phyloP scores from a whole-genome alignment of 2,329 filamentous ascomycete species.

The Leptographium wingfieldii region DNA sequence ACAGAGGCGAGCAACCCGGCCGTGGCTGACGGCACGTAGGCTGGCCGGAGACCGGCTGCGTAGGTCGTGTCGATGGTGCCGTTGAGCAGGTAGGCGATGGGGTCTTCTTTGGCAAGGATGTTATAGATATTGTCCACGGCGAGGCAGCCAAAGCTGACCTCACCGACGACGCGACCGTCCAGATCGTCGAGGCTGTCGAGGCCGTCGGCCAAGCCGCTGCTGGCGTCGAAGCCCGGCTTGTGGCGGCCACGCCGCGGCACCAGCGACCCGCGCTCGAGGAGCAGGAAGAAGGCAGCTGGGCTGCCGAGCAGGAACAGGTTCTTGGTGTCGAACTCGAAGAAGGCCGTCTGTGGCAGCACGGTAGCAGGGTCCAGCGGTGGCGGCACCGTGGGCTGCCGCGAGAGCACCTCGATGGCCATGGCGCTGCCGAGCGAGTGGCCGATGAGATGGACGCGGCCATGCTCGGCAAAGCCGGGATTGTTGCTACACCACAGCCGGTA shows the following conservation, averaged over 20 bases:
- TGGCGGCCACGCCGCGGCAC: slow-evolving; percentile 62
- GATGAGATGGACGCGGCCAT: slow-evolving; percentile 80
- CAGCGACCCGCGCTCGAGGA: slow-evolving; percentile 62
- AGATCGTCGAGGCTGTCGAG: slow-evolving; percentile 39
- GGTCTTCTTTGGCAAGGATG: slow-evolving; percentile 56
- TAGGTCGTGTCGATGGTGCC: slow-evolving; percentile 77
- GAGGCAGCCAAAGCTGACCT: slow-evolving; percentile 77
- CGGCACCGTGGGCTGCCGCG: slow-evolving; percentile 67
- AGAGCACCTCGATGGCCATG: slow-evolving; percentile 87
- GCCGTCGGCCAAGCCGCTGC: background rate
- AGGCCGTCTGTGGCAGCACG: slow-evolving; percentile 30
- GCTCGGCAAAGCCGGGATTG: slow-evolving; percentile 71
- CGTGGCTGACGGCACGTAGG: slow-evolving; percentile 64
- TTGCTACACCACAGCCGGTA: slow-evolving; percentile 91
- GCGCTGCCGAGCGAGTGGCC: slow-evolving; percentile 89
- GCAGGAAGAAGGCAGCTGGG: slow-evolving; percentile 81
- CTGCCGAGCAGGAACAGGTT: slow-evolving; percentile 85
- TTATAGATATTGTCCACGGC: slow-evolving; percentile 97
- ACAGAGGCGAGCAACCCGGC: slow-evolving; percentile 53
- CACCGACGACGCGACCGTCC: slow-evolving; percentile 50
- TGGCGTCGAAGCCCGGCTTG: slow-evolving; percentile 59
- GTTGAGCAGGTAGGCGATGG: slow-evolving; percentile 87
- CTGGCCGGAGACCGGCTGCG: slow-evolving; percentile 60
- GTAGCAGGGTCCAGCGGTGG: slow-evolving; percentile 34
- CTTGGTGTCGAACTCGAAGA: slow-evolving; percentile 82